These are phyloP conservation scores for Leersia perrieri DNA, from an alignment of 176 grass and related monocot genomes.

Conservation along the genomic window DNA sequence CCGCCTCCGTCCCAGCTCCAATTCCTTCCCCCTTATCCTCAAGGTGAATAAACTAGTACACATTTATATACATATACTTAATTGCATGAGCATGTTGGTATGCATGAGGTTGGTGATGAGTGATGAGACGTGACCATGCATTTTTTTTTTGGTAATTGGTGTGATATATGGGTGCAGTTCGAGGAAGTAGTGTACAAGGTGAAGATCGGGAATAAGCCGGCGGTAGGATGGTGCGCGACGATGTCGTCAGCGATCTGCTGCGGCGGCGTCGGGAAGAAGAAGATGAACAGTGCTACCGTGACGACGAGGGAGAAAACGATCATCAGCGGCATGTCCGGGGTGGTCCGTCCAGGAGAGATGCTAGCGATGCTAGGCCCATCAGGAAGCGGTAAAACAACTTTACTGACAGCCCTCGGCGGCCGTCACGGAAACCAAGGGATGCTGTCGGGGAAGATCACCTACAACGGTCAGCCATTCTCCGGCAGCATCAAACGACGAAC, in stretches of 20 bases:
- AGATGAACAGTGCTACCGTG: background rate
- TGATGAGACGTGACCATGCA: constrained; percentile 39
- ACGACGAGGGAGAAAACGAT: constrained; percentile 68
- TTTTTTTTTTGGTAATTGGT: background rate
- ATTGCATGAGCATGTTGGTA: constrained; percentile 3
- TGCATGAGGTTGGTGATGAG: background rate
- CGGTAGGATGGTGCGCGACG: constrained; percentile 27
- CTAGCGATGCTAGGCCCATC: constrained; percentile 97
- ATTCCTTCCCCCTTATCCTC: constrained; percentile 64
- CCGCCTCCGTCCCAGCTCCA: constrained; percentile 30
- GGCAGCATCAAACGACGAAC: constrained; percentile 74
- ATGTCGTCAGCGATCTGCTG: background rate
- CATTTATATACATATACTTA: background rate
- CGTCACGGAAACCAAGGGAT: constrained; percentile 36
- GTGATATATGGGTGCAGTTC: constrained; percentile 60
- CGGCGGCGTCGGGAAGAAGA: background rate
- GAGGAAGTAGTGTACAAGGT: constrained; percentile 89
- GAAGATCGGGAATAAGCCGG: constrained; percentile 43
- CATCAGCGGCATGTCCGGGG: constrained; percentile 80
- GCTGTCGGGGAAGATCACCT: constrained; percentile 90
- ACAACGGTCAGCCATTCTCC: constrained; percentile 76
- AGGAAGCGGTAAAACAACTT: constrained; percentile 95
- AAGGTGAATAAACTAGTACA: constrained; percentile 51
- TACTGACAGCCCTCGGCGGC: constrained; percentile 80
- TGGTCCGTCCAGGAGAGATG: constrained; percentile 88